A percentile compares a stretch with the other conserved stretches of the same genome.
phyloP scores from a whole-genome alignment of 768 basidiomycete species.

The Phaeolepiota aurea region DNA sequence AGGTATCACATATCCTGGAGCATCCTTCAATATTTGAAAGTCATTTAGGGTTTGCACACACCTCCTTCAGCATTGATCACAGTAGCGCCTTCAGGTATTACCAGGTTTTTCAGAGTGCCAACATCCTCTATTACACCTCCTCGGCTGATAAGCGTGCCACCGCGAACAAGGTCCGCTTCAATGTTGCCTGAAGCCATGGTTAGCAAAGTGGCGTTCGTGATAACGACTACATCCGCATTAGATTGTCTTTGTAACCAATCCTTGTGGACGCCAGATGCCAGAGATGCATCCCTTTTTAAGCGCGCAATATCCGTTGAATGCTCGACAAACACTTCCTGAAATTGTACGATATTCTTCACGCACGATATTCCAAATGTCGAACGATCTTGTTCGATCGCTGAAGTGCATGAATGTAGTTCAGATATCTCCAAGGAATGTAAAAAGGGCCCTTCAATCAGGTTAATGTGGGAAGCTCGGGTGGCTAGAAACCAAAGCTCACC shows the following conservation, averaged over 20 bases:
- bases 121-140: conserved; percentile 53
- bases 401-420: conserved; percentile 38
- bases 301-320: conserved; percentile 56
- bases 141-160: conserved; percentile 44
- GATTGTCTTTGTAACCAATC: conserved; percentile 10
- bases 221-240: conserved; percentile 41
- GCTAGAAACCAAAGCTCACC: conserved; percentile 28
- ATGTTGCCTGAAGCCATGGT: conserved; percentile 55
- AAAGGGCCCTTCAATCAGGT: conserved; percentile 38
- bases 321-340: conserved; percentile 49
- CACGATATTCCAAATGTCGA: conserved; percentile 57
- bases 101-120: conserved; percentile 22
- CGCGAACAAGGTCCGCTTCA: conserved; percentile 38
- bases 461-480: neutral
- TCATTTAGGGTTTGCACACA: conserved; percentile 18
- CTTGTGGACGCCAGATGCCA: conserved; percentile 9
- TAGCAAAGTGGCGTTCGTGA: conserved; percentile 61
- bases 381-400: conserved; percentile 38
- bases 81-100: conserved; percentile 28
- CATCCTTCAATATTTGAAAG: neutral
- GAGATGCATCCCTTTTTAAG: conserved; percentile 42
- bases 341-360: conserved; percentile 44
- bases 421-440: conserved; percentile 55
- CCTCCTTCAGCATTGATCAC: conserved; percentile 57
- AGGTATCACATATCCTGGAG: conserved; percentile 52